Percentiles rank a stretch among this genome's conserved stretches.
phyloP scores from a whole-genome alignment of 2,329 filamentous ascomycete genomes.

The Ophiostoma piceae region DNA sequence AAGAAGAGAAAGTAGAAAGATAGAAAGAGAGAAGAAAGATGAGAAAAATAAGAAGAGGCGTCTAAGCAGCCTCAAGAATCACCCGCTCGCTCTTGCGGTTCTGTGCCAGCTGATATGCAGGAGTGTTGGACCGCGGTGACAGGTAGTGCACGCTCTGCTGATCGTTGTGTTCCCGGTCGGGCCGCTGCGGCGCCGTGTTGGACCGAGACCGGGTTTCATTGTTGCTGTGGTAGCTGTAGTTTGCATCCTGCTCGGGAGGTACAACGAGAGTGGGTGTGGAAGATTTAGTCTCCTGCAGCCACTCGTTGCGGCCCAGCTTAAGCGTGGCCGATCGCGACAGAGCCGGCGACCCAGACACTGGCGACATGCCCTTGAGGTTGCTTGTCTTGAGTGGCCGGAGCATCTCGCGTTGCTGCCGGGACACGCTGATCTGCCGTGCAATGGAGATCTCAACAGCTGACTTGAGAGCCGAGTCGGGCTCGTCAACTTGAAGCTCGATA shows the following conservation, averaged over 20 bases:
- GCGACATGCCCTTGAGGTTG: constrained; percentile 24
- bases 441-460: constrained; percentile 61
- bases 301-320: constrained; percentile 33
- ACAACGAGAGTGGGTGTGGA: constrained; percentile 45
- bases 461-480: constrained; percentile 42
- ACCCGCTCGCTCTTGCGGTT: constrained; percentile 51
- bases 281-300: constrained; percentile 39
- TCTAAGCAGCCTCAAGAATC: constrained; percentile 22
- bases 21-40: constrained; percentile 10
- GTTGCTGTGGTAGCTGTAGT: constrained; percentile 13
- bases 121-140: constrained; percentile 27
- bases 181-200: neutral
- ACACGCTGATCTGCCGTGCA: constrained; percentile 62
- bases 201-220: neutral
- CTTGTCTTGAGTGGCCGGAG: constrained; percentile 48
- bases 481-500: constrained; percentile 37
- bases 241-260: constrained; percentile 30
- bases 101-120: constrained; percentile 33
- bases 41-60: neutral
- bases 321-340: constrained; percentile 25
- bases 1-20: neutral
- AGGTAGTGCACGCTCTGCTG: constrained; percentile 23
- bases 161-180: constrained; percentile 2
- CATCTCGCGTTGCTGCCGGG: constrained; percentile 55
- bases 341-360: constrained; percentile 1